Base-by-base conservation (phyloP, 306 rosid species). In the Senna tora region DNA sequence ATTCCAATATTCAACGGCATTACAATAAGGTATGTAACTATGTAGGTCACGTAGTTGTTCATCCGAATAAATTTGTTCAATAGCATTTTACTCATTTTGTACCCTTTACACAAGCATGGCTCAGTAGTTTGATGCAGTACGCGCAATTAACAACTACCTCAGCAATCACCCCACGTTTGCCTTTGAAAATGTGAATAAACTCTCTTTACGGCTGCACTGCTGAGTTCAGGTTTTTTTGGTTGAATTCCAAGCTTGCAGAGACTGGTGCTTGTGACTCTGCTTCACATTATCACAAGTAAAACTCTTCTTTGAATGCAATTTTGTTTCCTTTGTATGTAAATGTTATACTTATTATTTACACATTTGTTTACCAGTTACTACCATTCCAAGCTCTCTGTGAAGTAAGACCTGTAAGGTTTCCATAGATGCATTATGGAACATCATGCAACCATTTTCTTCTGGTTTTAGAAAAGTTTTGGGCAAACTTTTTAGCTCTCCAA, bases 181-280 rank as follows among this genome's bases (percentile, higher is more conserved):
- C n/a, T n/a, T n/a, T n/a, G n/a, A n/a, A n/a, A n/a, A n/a, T n/a
- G n/a, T n/a, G n/a, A n/a, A n/a, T n/a, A n/a, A n/a, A 89, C 87
- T 87, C 98, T 5, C 88, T 87, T 22, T 87, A 79, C 6, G 96
- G 87, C 75, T 94, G 97, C 66, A 67, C 87, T 0, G 79, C 96
- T 0, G 98, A 94, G 78, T 94, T 91, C 71, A 73, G 98, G 81
- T 91, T 89, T 46, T 89, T 86, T 75, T 94, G 98, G 98, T 76
- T 89, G 81, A 82, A 78, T 43, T 86, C 96, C 11, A 94, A 94
- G 89, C 95, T 94, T 49, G 86, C 69, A 0, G 98, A 94, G 77
- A 82, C 86, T 0, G 92, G 94, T 28, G 97, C 96, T 20, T 83
- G 81, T 69, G 91, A 89, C 2, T 61, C 89, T 41, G 92, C 98